A percentile compares a stretch with the other conserved stretches of the same genome.
Evolutionary conservation across 2,329 filamentous ascomycete genomes (phyloP).

Genomic region (Phialocephala subalpina): DNA sequence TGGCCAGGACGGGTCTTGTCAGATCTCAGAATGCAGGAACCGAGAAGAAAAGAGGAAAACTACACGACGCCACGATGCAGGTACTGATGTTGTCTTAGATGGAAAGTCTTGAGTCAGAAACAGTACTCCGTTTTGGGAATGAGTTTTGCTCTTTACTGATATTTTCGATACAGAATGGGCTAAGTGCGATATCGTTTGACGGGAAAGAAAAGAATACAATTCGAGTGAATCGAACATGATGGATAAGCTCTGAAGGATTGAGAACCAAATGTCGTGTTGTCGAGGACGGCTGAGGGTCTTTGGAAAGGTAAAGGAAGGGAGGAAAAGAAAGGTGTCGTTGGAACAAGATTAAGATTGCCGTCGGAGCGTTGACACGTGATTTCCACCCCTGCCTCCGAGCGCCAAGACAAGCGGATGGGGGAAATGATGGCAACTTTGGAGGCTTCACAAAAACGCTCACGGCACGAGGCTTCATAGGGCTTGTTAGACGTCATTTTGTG

Average conservation of each 20-base stretch:
- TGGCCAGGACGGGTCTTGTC: neutral
- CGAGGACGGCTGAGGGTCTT: neutral
- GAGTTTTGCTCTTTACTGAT: neutral
- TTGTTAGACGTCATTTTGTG: no score
- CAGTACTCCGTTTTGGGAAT: neutral
- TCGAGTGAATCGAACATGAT: neutral
- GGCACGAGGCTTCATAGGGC: no score
- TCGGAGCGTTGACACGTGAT: no score
- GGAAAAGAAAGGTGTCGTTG: neutral
- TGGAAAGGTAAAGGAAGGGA: neutral
- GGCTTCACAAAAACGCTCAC: no score
- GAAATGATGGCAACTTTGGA: no score
- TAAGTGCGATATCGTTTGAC: neutral
- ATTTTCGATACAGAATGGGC: neutral
- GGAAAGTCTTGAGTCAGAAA: neutral
- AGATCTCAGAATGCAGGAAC: slow-evolving; percentile 12
- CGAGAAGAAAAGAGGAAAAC: neutral
- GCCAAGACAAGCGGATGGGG: no score
- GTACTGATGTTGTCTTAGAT: neutral
- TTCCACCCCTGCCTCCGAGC: no score
- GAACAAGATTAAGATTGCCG: no score
- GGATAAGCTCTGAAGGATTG: neutral
- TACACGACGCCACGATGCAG: neutral
- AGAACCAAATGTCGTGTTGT: neutral
- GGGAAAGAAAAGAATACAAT: no score